Evolutionary conservation across 2,329 filamentous ascomycete species (phyloP).

Genomic region (Fusarium sp.): DNA sequence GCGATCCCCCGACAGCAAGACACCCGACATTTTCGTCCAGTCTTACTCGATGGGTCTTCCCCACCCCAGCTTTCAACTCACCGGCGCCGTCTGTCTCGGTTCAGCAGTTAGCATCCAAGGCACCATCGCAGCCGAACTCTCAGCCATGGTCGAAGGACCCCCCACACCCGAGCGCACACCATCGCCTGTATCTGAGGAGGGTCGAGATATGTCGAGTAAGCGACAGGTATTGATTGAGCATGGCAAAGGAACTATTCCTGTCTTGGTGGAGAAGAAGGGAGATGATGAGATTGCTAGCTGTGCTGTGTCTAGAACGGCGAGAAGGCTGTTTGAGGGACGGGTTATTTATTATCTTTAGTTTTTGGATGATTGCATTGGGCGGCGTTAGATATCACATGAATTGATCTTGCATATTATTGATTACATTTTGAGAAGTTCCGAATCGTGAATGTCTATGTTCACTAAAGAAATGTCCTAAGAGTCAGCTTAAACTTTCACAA

Average conservation of each 20-base stretch:
- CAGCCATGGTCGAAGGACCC: slow-evolving; percentile 1
- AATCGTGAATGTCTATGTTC: too few species aligned
- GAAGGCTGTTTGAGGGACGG: slow-evolving; percentile 50
- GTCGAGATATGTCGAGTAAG: not conserved
- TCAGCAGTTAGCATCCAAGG: slow-evolving; percentile 57
- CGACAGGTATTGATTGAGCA: slow-evolving; percentile 42
- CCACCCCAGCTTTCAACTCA: slow-evolving; percentile 65
- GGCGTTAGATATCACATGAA: not conserved
- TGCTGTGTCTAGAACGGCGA: slow-evolving; percentile 48
- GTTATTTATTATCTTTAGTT: slow-evolving; percentile 45
- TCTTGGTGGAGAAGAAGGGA: slow-evolving; percentile 15
- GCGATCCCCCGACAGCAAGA: not conserved
- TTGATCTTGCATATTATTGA: not conserved
- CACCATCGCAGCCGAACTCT: slow-evolving; percentile 52
- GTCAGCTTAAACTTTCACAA: too few species aligned
- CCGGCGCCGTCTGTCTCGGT: slow-evolving; percentile 61
- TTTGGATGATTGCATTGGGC: not conserved
- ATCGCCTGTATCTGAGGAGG: slow-evolving; percentile 25
- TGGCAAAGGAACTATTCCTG: slow-evolving; percentile 45
- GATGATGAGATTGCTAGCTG: slow-evolving; percentile 43
- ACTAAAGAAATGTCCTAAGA: too few species aligned
- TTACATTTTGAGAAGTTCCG: too few species aligned
- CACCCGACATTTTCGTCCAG: slow-evolving; percentile 56
- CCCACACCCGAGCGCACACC: slow-evolving; percentile 29
- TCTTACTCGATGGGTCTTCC: slow-evolving; percentile 63